phyloP scores from a whole-genome alignment of 371 early-diverging fungal genomes.

The Rhizopus delemar region DNA sequence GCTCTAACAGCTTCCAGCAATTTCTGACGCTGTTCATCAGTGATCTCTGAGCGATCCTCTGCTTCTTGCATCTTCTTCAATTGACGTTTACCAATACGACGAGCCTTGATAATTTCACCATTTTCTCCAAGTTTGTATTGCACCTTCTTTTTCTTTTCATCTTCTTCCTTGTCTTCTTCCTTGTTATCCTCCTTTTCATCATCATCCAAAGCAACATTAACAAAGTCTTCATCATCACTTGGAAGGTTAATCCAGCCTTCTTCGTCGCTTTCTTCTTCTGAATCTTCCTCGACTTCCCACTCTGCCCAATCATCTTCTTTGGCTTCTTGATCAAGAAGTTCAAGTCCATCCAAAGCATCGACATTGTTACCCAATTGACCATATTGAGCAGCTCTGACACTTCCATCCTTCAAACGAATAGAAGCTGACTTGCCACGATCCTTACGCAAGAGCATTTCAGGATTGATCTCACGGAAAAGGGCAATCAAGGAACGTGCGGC shows the following conservation, averaged over 20 bases:
- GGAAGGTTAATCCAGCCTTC: conserved; percentile 52
- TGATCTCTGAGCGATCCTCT: conserved; percentile 48
- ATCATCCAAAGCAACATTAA: conserved; percentile 45
- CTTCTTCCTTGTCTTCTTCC: conserved; percentile 18
- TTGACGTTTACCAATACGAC: conserved; percentile 54
- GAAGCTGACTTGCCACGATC: conserved; percentile 89
- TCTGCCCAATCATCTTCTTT: conserved; percentile 13
- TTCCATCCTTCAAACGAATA: conserved; percentile 67
- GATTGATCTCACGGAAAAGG: conserved; percentile 92
- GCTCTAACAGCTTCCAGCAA: conserved; percentile 37
- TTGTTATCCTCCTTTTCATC: conserved; percentile 28
- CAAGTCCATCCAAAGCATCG: conserved; percentile 80
- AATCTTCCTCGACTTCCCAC: conserved; percentile 11
- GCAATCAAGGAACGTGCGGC: conserved; percentile 88
- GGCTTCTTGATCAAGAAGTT: conserved; percentile 51
- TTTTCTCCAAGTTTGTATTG: conserved; percentile 29
- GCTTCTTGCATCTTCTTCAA: conserved; percentile 46
- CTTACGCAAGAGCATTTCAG: conserved; percentile 85
- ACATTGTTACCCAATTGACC: conserved; percentile 66
- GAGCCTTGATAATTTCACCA: conserved; percentile 33
- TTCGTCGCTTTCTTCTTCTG: conserved; percentile 36
- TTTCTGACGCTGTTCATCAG: conserved; percentile 54
- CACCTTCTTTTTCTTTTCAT: conserved; percentile 32
- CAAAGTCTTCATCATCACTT: conserved; percentile 52
- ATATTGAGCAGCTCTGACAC: conserved; percentile 59